Evolutionary conservation across 2,329 filamentous ascomycete species (phyloP).

Genomic region (Decorospora gaudefroyi): DNA sequence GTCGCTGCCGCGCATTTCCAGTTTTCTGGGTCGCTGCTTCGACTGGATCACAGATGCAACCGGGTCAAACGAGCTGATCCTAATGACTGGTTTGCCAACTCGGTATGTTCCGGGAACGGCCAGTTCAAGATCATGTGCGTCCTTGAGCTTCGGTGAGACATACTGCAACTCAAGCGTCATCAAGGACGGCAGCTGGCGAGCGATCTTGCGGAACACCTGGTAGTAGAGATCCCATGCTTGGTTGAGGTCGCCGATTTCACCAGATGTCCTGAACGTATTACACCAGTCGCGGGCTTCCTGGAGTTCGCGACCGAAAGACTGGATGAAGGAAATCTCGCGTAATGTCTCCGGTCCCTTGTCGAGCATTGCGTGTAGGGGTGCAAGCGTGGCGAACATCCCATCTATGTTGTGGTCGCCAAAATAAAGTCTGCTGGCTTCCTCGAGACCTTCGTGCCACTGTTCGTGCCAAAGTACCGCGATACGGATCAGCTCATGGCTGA

Average conservation of each 20-base stretch:
- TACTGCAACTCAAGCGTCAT: slow-evolving; percentile 93
- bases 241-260: slow-evolving; percentile 91
- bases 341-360: slow-evolving; percentile 91
- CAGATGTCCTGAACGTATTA: slow-evolving; percentile 83
- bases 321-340: slow-evolving; percentile 93
- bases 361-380: slow-evolving; percentile 87
- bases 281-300: slow-evolving; percentile 97
- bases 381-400: slow-evolving; percentile 91
- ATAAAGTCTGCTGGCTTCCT: slow-evolving; percentile 94
- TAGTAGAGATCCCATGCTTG: slow-evolving; percentile 99
- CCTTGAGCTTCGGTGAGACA: slow-evolving; percentile 90
- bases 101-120: slow-evolving; percentile 95
- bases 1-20: slow-evolving; percentile 86
- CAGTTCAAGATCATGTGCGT: slow-evolving; percentile 82
- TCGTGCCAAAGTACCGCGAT: slow-evolving; percentile 99
- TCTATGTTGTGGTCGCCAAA: slow-evolving; percentile 98
- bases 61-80: slow-evolving; percentile 86
- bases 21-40: slow-evolving; percentile 91
- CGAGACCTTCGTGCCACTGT: slow-evolving; percentile 96
- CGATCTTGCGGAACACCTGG: slow-evolving; percentile 95
- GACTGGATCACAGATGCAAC: slow-evolving; percentile 92
- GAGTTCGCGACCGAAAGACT: slow-evolving; percentile 94
- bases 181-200: slow-evolving; percentile 87
- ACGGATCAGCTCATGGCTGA: slow-evolving; percentile 94
- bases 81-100: slow-evolving; percentile 76